Percentiles rank a stretch among this genome's conserved stretches.
These are phyloP conservation scores for Linnemannia zychae DNA, from an alignment of 192 early-diverging fungal genomes.

Conservation along the genomic window DNA sequence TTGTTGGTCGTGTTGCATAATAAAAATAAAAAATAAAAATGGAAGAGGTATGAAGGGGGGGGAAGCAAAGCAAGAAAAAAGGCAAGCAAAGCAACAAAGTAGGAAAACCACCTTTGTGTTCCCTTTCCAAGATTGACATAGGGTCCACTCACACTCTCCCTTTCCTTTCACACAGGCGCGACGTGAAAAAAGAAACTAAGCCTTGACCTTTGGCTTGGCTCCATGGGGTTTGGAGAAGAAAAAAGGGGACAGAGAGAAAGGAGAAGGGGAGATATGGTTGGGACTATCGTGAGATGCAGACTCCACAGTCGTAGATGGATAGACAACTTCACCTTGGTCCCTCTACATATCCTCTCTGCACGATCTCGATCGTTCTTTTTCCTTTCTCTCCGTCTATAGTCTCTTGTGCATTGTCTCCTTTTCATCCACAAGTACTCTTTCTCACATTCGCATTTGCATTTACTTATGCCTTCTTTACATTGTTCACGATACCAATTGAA, in stretches of 20 bases:
- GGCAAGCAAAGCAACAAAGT: not conserved
- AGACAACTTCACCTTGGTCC: too few relatives aligned
- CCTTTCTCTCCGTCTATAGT: not conserved
- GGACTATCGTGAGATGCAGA: too few relatives aligned
- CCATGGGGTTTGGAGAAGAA: too few relatives aligned
- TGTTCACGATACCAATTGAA: slow-evolving; percentile 1
- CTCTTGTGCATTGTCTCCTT: too few relatives aligned
- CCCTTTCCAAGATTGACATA: not conserved
- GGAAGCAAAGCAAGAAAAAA: too few relatives aligned
- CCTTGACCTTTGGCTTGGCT: too few relatives aligned
- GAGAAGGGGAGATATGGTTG: too few relatives aligned
- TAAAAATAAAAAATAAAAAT: too few relatives aligned
- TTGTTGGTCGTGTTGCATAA: too few relatives aligned
- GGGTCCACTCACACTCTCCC: not conserved
- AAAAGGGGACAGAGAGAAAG: too few relatives aligned
- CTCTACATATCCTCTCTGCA: not conserved
- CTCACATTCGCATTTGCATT: not conserved
- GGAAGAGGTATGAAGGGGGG: too few relatives aligned
- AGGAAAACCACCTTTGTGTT: not conserved
- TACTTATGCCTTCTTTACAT: not conserved
- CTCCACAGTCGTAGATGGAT: not conserved
- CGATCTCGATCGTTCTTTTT: not conserved
- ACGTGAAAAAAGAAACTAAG: too few relatives aligned
- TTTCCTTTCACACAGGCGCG: not conserved
- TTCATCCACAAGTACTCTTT: not conserved